Percentiles rank a stretch among this genome's conserved stretches.
These are phyloP conservation scores for Sugiyamaella boreocaroliniensis DNA, from an alignment of 805 yeast genomes.

Conservation along the genomic window DNA sequence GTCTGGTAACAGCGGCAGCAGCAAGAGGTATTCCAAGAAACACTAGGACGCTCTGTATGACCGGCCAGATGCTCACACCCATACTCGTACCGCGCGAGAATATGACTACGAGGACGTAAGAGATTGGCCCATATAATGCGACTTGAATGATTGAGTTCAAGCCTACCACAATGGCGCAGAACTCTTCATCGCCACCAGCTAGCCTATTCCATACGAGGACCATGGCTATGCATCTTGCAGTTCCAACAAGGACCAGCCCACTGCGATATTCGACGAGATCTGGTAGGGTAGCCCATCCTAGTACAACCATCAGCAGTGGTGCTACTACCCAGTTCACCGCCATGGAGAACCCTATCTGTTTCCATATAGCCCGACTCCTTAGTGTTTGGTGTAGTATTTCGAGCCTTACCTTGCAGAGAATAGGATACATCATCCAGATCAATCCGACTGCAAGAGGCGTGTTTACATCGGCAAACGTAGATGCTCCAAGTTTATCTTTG, in stretches of 20 bases:
- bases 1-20: slow-evolving; percentile 40
- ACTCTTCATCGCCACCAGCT: slow-evolving; percentile 44
- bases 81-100: slow-evolving; percentile 11
- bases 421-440: slow-evolving; percentile 52
- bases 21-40: slow-evolving; percentile 50
- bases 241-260: slow-evolving; percentile 54
- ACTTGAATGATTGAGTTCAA: slow-evolving; percentile 47
- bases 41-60: slow-evolving; percentile 44
- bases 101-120: slow-evolving; percentile 40
- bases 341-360: slow-evolving; percentile 32
- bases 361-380: slow-evolving; percentile 29
- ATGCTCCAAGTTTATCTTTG: too few species aligned
- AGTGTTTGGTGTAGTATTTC: too few species aligned
- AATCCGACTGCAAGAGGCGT: slow-evolving; percentile 41
- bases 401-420: slow-evolving; percentile 48
- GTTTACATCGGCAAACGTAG: slow-evolving; percentile 20
- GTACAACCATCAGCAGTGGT: slow-evolving; percentile 47
- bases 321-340: slow-evolving; percentile 50
- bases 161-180: slow-evolving; percentile 49
- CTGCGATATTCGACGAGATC: slow-evolving; percentile 43
- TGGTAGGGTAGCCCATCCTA: slow-evolving; percentile 47
- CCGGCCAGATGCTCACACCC: slow-evolving; percentile 33
- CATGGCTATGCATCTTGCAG: slow-evolving; percentile 59
- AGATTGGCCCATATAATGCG: slow-evolving; percentile 47
- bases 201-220: slow-evolving; percentile 52